Percentiles rank a stretch among this genome's conserved stretches.
These are phyloP conservation scores for Trypanosoma cruzi DNA, from an alignment of 208 protist genomes.

Conservation along the genomic window DNA sequence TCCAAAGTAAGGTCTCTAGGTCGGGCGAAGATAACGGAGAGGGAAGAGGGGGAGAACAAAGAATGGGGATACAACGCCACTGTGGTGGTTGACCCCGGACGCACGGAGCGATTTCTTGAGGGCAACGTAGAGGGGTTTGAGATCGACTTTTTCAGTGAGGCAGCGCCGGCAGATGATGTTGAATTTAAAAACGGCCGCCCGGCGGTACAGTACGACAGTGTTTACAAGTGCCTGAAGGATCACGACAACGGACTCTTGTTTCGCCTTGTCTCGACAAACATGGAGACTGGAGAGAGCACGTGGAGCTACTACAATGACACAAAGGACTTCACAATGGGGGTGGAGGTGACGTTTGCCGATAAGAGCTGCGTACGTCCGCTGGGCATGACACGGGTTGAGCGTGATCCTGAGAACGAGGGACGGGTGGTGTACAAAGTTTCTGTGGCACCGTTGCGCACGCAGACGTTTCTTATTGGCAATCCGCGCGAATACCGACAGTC, in stretches of 20 bases:
- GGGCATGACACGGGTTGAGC: conserved; percentile 34
- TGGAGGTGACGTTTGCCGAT: conserved; percentile 43
- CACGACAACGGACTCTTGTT: conserved; percentile 82
- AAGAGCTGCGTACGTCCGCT: conserved; percentile 36
- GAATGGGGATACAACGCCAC: conserved; percentile 21
- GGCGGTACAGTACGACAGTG: conserved; percentile 54
- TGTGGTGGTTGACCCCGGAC: conserved; percentile 26
- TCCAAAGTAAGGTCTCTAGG: conserved; percentile 48
- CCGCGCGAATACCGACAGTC: conserved; percentile 50
- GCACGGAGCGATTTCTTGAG: conserved; percentile 42
- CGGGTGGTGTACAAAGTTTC: conserved; percentile 48
- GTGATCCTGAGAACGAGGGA: conserved; percentile 8
- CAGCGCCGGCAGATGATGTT: conserved; percentile 45
- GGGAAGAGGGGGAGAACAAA: conserved; percentile 25
- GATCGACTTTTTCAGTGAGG: conserved; percentile 59
- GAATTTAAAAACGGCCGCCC: conserved; percentile 60
- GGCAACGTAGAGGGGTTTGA: conserved; percentile 39
- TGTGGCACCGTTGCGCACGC: conserved; percentile 56
- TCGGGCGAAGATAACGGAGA: conserved; percentile 24
- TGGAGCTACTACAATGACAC: conserved; percentile 92
- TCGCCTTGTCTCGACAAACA: conserved; percentile 61
- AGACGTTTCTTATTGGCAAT: conserved; percentile 60
- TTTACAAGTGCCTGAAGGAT: conserved; percentile 81
- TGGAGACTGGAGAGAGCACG: conserved; percentile 38
- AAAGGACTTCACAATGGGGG: conserved; percentile 65